Evolutionary conservation across 2,329 filamentous ascomycete genomes (phyloP), one percentile per base, ranked within the genome.

Genomic region (Pseudofabraea citricarpa): DNA sequence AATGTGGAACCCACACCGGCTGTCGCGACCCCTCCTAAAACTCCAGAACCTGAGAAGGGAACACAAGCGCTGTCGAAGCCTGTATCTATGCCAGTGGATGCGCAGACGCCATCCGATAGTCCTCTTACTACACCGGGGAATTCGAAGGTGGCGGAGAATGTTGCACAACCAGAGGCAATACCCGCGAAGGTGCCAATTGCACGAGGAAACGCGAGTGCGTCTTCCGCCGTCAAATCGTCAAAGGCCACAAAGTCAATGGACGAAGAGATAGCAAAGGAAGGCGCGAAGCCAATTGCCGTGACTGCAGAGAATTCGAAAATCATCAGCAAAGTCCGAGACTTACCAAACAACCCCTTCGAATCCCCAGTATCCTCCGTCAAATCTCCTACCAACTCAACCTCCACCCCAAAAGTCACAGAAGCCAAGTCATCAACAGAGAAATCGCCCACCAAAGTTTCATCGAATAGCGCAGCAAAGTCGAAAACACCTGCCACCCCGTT

Each of bases 281-380:
- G 7, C 12, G 38, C 32, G 8, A 41, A 45, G 19, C 16, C 27
- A 7, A 21, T 38, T 6, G 21, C 42, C 33, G 36, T 41, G 9
- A 46, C 40, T 16, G 44, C 43, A 24, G 44, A 44, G 33, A 47
- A 31, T 8, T 55, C 52, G 10, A 48, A 49, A 16, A 54, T 55
- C 41, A 38, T 54, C 19, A 45, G 24, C 26, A 36, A 52, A 51
- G 47, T 55, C 19, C 42, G 44, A 18, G 49, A 52, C 32, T 43
- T 51, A n/a, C 35, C 5, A 3, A 46, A 51, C 24, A 38, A 32
- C 19, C 12, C 26, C 19, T 45, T 23, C 5, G 20, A 19, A 13
- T 12, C 9, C 9, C 4, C 26, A n/a, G n/a, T 16, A 36, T n/a
- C 20, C 21, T 20, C 8, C 40, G 9, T 16, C 3, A 21, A 8